Base-by-base conservation (phyloP, 441 rosid species). In the Pelargonium fulgidum region DNA sequence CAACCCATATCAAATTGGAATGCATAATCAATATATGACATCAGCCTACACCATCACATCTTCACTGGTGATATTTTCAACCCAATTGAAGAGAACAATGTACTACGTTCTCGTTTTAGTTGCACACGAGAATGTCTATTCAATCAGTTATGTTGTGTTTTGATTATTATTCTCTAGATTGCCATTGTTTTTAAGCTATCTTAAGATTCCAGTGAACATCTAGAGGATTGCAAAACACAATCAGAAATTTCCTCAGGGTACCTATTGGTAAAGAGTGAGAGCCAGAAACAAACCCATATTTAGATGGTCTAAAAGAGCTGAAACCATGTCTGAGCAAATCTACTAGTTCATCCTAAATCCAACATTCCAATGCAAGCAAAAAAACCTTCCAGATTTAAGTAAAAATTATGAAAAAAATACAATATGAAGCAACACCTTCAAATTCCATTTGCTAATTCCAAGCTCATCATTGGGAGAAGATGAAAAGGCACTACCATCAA, bases 401-500 rank as follows among this genome's bases (percentile, higher is more conserved):
- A 24, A 29, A 58, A 9, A 9, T 14, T 7, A 20, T 14, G 13
- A 22, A 66, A 59, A 41, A 74, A 65, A 52, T 68, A 68, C 78
- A 61, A 79, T 74, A 66, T 63, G 80, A 70, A 81, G 69, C 56
- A 72, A 76, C 78, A 96, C 99, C 94, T 93, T 93, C 82, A 96
- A 91, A 84, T 93, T 96, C 94, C 96, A 93, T 76, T 93, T 88
- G 90, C 99, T 91, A 86, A 76, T 85, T 82, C 99, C 99, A 73
- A 96, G 93, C 0, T 86, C 91, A 78, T 93, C 98, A 74, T 74
- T 73, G 72, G 86, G 83, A 75, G 88, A 87, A 70, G 96, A 93
- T 76, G 98, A 93, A 79, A 93, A 96, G 77, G 99, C 99, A 76
- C 91, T 93, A 70, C 99, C 99, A 77, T 96, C 99, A 82, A 96